Evolutionary conservation across 768 basidiomycete species (phyloP).

Genomic region (Tricholoma matsutake): DNA sequence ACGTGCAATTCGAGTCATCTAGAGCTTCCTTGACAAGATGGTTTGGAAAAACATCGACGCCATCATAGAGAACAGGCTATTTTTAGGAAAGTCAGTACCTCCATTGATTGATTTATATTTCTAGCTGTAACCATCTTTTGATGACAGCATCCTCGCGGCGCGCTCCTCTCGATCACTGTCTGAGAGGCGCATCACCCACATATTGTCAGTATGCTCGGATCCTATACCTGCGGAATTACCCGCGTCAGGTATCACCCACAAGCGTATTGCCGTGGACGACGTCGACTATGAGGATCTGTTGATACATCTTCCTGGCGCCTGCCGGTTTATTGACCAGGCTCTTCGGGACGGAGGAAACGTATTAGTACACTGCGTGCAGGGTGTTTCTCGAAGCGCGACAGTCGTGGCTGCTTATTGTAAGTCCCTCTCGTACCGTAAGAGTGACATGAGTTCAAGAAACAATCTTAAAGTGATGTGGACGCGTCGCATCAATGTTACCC

Average conservation of each 20-base stretch:
- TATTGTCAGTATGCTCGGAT: constrained; percentile 74
- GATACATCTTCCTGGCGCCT: constrained; percentile 62
- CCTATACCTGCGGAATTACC: constrained; percentile 68
- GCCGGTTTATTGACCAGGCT: constrained; percentile 64
- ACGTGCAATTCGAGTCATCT: constrained; percentile 14
- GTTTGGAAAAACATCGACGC: constrained; percentile 67
- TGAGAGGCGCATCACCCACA: constrained; percentile 76
- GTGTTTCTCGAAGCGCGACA: constrained; percentile 62
- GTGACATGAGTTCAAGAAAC: constrained; percentile 10
- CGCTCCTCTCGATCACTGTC: constrained; percentile 67
- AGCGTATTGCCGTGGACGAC: constrained; percentile 69
- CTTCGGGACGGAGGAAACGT: constrained; percentile 55
- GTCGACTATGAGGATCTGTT: constrained; percentile 68
- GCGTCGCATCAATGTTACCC: constrained; percentile 50
- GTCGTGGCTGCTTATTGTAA: constrained; percentile 77
- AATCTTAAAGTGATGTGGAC: constrained; percentile 60
- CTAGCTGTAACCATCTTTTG: constrained; percentile 19
- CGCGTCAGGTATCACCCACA: constrained; percentile 64
- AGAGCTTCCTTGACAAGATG: constrained; percentile 32
- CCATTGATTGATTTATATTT: constrained; percentile 15
- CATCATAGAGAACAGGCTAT: constrained; percentile 62
- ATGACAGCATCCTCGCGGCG: constrained; percentile 61
- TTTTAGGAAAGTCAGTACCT: constrained; percentile 68
- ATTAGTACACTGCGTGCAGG: constrained; percentile 66
- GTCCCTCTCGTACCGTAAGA: constrained; percentile 20